A percentile compares a stretch with the other conserved stretches of the same genome.
phyloP scores from a whole-genome alignment of 169 alveolate genomes.

The Eimeria falciformis region DNA sequence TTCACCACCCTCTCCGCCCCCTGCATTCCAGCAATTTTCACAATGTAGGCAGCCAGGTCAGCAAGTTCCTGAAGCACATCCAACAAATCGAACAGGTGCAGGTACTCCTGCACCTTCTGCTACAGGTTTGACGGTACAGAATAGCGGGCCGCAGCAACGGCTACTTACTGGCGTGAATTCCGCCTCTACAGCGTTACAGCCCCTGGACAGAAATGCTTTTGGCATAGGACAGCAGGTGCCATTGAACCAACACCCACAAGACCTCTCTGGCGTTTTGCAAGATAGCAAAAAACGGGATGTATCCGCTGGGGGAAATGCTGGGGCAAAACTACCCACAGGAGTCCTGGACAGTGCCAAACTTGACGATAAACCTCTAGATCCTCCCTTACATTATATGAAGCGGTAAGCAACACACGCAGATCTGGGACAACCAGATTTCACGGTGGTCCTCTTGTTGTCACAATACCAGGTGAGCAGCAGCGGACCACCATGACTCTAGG shows the following conservation, averaged over 20 bases:
- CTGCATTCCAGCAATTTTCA: too few species aligned
- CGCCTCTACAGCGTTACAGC: neutral
- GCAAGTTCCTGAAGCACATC: neutral
- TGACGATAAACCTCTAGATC: conserved; percentile 3
- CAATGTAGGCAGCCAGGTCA: neutral
- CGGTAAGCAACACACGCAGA: conserved; percentile 9
- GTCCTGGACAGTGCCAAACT: too few species aligned
- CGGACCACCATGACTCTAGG: too few species aligned
- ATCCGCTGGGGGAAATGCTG: neutral
- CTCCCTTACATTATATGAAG: conserved; percentile 66
- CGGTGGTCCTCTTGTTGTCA: too few species aligned
- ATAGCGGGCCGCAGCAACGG: neutral
- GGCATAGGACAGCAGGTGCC: neutral
- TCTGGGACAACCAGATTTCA: too few species aligned
- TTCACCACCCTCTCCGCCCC: neutral
- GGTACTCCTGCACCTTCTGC: conserved; percentile 1
- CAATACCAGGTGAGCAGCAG: too few species aligned
- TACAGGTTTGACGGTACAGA: conserved; percentile 22
- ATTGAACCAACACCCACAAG: too few species aligned
- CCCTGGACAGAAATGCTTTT: neutral
- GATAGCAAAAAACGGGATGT: neutral
- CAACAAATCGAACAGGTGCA: neutral
- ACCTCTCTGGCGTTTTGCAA: too few species aligned
- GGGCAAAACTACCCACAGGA: too few species aligned
- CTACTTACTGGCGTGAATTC: neutral